Base-by-base conservation (phyloP, 1,284 basidiomycete species). In the Apiotrichum gracile region DNA sequence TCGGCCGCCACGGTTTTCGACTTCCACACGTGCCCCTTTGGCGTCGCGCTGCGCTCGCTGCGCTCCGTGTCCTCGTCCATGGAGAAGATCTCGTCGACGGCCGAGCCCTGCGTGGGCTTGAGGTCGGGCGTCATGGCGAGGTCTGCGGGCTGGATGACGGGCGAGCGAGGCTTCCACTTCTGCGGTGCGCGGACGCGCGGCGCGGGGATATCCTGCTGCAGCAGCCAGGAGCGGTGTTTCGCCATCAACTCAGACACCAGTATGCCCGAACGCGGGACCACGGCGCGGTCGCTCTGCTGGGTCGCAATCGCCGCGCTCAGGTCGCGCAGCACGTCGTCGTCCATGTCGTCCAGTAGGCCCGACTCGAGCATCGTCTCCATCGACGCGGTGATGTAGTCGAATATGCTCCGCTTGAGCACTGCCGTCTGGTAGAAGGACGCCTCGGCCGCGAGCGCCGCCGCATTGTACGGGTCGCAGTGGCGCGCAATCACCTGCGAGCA, bases 291-390 rank as follows among this genome's bases (percentile, higher is more conserved):
- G 3, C 78, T 74, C 72, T 98, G 94, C 44, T 82, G 78, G 8
- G 70, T 57, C 25, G 80, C 79, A 4, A 87, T 78, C 55, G 83
- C 87, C 1, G 69, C 66, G 0, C 85, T 80, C 4, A 98, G 80
- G 51, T 85, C 82, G 42, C 81, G 81, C 54, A 96, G 74, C 29
- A 91, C 80, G 29, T 81, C 79, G 22, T 78, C 70, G 4, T 86
- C 79, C 44, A 97, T 80, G 46, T 78, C 74, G 61, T 88, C 87
- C 22, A 98, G 80, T 63, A 91, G 81, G 5, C 83, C 82, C 27
- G 79, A 80, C 69, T 97, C 91, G 22, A 98, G 81, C 50, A 97
- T 80, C 0, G 86, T 85, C 71, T 98, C 96, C 78, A 97, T 80
- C 67, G 90, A 92, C 54, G 83, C 81, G 2, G 83, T 78, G 62